phyloP scores from a whole-genome alignment of 345 rosid genomes.

The Dimocarpus longan region DNA sequence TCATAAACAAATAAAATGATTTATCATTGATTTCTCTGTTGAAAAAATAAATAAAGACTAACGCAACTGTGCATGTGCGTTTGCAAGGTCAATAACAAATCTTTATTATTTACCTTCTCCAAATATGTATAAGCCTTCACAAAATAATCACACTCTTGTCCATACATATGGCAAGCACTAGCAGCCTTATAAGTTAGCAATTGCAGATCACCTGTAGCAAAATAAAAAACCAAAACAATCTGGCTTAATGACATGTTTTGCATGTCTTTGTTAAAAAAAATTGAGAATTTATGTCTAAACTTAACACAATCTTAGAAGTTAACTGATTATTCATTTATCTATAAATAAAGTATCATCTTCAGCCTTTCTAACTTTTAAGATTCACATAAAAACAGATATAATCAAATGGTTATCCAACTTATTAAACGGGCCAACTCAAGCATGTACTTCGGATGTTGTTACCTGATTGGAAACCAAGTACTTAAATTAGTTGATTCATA shows the following conservation, averaged over 20 bases:
- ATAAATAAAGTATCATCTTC: too few species aligned
- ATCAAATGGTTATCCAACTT: too few species aligned
- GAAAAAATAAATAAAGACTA: conserved; percentile 28
- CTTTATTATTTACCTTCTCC: conserved; percentile 31
- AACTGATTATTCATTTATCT: too few species aligned
- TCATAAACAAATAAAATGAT: background rate
- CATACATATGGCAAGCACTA: conserved; percentile 69
- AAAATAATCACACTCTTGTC: conserved; percentile 53
- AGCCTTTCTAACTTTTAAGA: too few species aligned
- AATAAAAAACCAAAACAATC: background rate
- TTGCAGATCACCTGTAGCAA: conserved; percentile 49
- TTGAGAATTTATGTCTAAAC: background rate
- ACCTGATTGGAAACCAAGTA: too few species aligned
- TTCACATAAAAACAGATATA: too few species aligned
- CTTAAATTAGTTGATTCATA: too few species aligned
- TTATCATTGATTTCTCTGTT: conserved; percentile 17
- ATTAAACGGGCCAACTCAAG: too few species aligned
- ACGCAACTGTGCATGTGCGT: conserved; percentile 44
- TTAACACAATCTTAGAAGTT: too few species aligned
- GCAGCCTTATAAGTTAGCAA: conserved; percentile 73
- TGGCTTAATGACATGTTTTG: too few species aligned
- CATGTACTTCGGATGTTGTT: too few species aligned
- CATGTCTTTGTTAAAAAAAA: background rate
- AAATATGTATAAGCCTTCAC: conserved; percentile 34
- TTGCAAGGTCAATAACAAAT: conserved; percentile 43